phyloP scores from a whole-genome alignment of 2,329 filamentous ascomycete species.

The Penicillium verrucosum region DNA sequence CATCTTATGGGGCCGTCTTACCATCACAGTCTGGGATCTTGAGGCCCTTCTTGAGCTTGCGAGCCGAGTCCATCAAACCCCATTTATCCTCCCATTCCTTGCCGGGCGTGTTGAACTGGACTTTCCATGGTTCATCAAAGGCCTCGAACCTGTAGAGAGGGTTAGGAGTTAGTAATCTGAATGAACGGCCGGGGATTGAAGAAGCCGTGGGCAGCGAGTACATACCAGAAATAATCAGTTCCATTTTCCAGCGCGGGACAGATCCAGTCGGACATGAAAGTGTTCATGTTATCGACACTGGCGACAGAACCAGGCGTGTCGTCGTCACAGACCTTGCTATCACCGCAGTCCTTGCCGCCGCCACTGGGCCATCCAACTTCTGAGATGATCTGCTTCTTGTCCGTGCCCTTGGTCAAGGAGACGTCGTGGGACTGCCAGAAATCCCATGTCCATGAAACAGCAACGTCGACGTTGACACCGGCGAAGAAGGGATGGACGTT shows the following conservation, averaged over 20 bases:
- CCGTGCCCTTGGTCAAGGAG: conserved; percentile 56
- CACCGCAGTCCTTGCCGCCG: conserved; percentile 76
- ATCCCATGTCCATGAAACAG: conserved; percentile 73
- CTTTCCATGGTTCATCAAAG: conserved; percentile 96
- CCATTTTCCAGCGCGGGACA: conserved; percentile 75
- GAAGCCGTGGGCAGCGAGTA: background rate
- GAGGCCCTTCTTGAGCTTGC: conserved; percentile 78
- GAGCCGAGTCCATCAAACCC: conserved; percentile 82
- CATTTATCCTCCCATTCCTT: conserved; percentile 93
- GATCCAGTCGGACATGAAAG: conserved; percentile 82
- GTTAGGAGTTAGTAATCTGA: conserved; percentile 17
- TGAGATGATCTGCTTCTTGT: conserved; percentile 74
- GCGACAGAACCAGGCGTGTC: conserved; percentile 66
- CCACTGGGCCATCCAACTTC: conserved; percentile 88
- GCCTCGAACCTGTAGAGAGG: conserved; percentile 67
- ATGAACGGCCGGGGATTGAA: background rate
- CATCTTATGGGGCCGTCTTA: conserved; percentile 54
- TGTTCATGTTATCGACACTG: conserved; percentile 75
- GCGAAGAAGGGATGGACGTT: conserved; percentile 97
- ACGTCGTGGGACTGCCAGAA: conserved; percentile 77
- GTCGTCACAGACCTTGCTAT: conserved; percentile 54
- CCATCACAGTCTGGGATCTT: conserved; percentile 85
- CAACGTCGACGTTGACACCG: conserved; percentile 64
- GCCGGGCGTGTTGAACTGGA: conserved; percentile 62
- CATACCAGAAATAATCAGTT: conserved; percentile 89